Conservation (phyloP, 768 basidiomycete genomes). For the Amyloporia xantha region DNA sequence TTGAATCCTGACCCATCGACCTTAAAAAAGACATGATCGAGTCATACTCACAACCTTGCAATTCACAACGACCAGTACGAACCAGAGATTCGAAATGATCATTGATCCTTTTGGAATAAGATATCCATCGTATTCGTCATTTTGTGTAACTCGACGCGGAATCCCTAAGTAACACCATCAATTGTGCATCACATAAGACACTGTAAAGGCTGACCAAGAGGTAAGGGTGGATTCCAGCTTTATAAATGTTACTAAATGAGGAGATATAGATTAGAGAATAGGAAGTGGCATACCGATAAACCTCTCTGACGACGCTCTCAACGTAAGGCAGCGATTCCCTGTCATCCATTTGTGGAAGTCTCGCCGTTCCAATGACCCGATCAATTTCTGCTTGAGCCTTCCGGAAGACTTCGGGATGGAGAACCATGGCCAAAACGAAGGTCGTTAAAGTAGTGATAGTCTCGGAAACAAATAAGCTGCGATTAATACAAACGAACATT, state of each 20-base stretch:
- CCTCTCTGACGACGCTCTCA: slow-evolving; percentile 24
- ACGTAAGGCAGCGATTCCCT: slow-evolving; percentile 16
- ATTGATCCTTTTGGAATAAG: slow-evolving; percentile 23
- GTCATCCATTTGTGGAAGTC: slow-evolving; percentile 39
- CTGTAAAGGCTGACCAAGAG: slow-evolving; percentile 21
- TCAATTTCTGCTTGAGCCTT: slow-evolving; percentile 34
- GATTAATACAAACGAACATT: not conserved
- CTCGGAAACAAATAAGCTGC: slow-evolving; percentile 14
- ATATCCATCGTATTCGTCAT: slow-evolving; percentile 23
- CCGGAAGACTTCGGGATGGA: slow-evolving; percentile 28
- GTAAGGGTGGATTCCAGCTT: slow-evolving; percentile 31
- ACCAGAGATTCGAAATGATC: slow-evolving; percentile 22
- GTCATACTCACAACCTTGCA: too few relatives aligned
- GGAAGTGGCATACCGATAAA: slow-evolving; percentile 16
- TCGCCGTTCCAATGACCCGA: slow-evolving; percentile 24
- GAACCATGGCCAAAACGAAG: slow-evolving; percentile 31
- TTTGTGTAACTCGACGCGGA: slow-evolving; percentile 17
- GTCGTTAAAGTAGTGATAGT: slow-evolving; percentile 26
- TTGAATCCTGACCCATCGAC: slow-evolving; percentile 4
- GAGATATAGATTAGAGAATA: slow-evolving; percentile 11
- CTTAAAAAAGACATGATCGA: too few relatives aligned
- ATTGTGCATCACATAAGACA: not conserved
- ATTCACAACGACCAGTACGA: not conserved
- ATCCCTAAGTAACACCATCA: slow-evolving; percentile 7
- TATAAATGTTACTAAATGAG: not conserved